Evolutionary conservation across 1,139 yeast species (phyloP).

Genomic region (Ogataea hybrid): DNA sequence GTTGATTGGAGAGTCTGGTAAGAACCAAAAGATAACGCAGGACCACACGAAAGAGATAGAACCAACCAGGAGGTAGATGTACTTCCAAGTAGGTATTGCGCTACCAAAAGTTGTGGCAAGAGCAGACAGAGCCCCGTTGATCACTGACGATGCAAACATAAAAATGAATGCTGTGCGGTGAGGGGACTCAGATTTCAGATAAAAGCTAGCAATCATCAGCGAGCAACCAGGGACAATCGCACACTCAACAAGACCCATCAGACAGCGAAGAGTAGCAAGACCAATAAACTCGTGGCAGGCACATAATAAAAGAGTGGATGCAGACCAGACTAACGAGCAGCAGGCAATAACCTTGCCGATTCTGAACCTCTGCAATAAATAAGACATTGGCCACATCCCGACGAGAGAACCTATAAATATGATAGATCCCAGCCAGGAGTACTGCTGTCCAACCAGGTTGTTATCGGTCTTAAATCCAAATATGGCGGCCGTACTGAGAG

Average conservation of each 20-base stretch:
- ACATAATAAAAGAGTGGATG: conserved; percentile 23
- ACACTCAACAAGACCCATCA: conserved; percentile 44
- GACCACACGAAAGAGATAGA: conserved; percentile 33
- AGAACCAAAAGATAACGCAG: conserved; percentile 23
- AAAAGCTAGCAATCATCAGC: conserved; percentile 39
- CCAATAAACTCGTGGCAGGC: conserved; percentile 13
- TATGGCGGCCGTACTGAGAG: conserved; percentile 43
- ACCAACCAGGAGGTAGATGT: conserved; percentile 35
- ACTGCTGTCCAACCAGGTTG: conserved; percentile 40
- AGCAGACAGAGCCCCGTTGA: conserved; percentile 36
- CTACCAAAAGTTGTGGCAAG: conserved; percentile 34
- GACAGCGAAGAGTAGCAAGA: conserved; percentile 28
- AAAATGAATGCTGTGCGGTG: conserved; percentile 23
- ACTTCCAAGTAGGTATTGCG: conserved; percentile 34
- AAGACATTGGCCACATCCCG: conserved; percentile 42
- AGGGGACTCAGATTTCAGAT: conserved; percentile 33
- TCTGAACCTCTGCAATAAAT: conserved; percentile 31
- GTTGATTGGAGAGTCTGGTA: conserved; percentile 45
- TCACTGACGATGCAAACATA: conserved; percentile 34
- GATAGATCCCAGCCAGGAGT: conserved; percentile 47
- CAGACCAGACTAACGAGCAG: conserved; percentile 31
- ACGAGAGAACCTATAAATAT: conserved; percentile 46
- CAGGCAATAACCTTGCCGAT: conserved; percentile 28
- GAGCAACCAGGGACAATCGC: conserved; percentile 46
- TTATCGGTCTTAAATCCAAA: conserved; percentile 40